phyloP scores from a whole-genome alignment of 441 rosid species.

The Gossypium armourianum region DNA sequence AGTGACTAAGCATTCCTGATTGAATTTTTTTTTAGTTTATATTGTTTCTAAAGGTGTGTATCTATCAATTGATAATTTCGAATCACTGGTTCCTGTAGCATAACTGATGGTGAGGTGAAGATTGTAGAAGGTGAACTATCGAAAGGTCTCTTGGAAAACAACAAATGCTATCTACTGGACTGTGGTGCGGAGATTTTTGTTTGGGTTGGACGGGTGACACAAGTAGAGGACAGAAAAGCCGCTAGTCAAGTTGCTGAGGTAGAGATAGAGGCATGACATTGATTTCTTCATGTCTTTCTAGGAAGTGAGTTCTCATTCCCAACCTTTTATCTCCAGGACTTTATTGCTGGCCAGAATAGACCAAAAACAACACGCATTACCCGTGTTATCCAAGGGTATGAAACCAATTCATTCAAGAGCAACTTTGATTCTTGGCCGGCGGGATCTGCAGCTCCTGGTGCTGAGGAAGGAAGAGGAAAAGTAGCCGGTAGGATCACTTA shows the following conservation, averaged over 20 bases:
- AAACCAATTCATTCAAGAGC: slow-evolving; percentile 78
- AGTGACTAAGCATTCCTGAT: background rate
- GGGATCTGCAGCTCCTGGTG: slow-evolving; percentile 63
- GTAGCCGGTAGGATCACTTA: slow-evolving; percentile 59
- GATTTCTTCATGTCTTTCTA: slow-evolving; percentile 17
- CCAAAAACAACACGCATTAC: slow-evolving; percentile 74
- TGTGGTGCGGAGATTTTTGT: slow-evolving; percentile 79
- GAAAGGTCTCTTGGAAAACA: slow-evolving; percentile 74
- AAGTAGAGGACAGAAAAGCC: slow-evolving; percentile 89
- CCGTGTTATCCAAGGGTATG: slow-evolving; percentile 86
- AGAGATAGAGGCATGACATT: slow-evolving; percentile 29
- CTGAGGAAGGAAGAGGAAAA: slow-evolving; percentile 97
- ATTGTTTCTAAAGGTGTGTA: slow-evolving; percentile 2
- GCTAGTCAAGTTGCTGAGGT: slow-evolving; percentile 82
- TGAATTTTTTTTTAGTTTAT: background rate
- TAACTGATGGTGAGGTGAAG: slow-evolving; percentile 51
- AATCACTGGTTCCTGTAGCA: slow-evolving; percentile 33
- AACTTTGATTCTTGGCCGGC: slow-evolving; percentile 94
- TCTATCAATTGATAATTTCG: slow-evolving; percentile 22
- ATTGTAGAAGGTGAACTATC: slow-evolving; percentile 71
- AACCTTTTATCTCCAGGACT: slow-evolving; percentile 47
- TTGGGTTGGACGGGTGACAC: slow-evolving; percentile 95
- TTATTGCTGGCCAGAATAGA: slow-evolving; percentile 60
- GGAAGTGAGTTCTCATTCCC: slow-evolving; percentile 24
- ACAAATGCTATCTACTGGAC: slow-evolving; percentile 72